These are phyloP conservation scores for Metschnikowia vanudenii DNA, from an alignment of 805 yeast genomes.

Conservation along the genomic window DNA sequence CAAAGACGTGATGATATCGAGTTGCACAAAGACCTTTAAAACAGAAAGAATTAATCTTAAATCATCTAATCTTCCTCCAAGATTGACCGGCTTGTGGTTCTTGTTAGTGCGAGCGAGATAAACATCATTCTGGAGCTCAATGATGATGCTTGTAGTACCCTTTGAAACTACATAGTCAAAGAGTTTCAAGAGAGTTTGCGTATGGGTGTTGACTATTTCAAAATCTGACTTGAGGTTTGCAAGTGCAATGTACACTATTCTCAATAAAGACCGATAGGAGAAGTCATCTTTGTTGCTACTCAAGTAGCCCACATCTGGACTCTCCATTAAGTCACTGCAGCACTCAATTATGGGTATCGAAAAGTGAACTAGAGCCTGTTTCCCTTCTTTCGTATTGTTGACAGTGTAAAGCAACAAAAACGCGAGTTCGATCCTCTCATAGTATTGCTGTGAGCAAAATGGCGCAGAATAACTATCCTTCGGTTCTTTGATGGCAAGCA, in stretches of 20 bases:
- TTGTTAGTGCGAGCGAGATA: constrained; percentile 37
- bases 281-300: constrained; percentile 31
- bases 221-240: constrained; percentile 42
- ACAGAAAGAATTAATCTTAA: constrained; percentile 60
- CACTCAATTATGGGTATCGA: constrained; percentile 44
- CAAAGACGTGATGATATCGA: constrained; percentile 49
- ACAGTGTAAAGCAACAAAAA: constrained; percentile 50
- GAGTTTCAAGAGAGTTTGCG: constrained; percentile 53
- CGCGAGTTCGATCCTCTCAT: constrained; percentile 65
- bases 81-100: constrained; percentile 30
- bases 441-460: constrained; percentile 47
- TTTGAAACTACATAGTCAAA: constrained; percentile 64
- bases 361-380: constrained; percentile 29
- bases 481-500: constrained; percentile 51
- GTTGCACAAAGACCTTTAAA: constrained; percentile 53
- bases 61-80: constrained; percentile 61
- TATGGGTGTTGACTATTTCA: constrained; percentile 42
- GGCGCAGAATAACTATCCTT: constrained; percentile 51
- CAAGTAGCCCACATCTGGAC: constrained; percentile 50
- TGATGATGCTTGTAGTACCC: constrained; percentile 60
- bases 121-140: constrained; percentile 58
- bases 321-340: constrained; percentile 45
- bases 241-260: constrained; percentile 53
- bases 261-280: constrained; percentile 56
- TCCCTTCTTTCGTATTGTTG: constrained; percentile 28